Percentiles rank a stretch among this genome's conserved stretches.
Conservation (phyloP, 139 green algal species). For the Chlorella sp. region DNA sequence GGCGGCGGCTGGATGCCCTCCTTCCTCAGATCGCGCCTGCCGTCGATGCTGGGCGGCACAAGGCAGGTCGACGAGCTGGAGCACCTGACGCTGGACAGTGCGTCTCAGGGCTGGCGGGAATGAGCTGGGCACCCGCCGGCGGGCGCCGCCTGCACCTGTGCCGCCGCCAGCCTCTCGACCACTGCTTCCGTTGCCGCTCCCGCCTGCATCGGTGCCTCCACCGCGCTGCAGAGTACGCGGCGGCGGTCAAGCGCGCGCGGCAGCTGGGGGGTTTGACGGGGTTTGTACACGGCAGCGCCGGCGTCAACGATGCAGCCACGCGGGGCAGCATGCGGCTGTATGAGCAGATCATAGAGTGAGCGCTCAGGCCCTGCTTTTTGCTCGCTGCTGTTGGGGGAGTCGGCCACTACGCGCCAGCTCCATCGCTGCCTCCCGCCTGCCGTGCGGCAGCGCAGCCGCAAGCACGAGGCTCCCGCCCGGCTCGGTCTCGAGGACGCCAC, state of each 20-base stretch:
- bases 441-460: neutral
- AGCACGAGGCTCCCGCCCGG: neutral
- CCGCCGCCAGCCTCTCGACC: neutral
- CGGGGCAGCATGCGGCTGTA: constrained; percentile 33
- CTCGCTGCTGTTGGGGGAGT: neutral
- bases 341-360: constrained; percentile 33
- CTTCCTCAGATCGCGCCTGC: constrained; percentile 13
- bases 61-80: constrained; percentile 24
- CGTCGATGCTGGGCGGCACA: neutral
- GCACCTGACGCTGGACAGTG: constrained; percentile 7
- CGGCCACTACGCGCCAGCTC: neutral
- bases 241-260: constrained; percentile 17
- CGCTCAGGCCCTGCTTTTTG: neutral
- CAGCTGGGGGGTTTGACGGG: constrained; percentile 32
- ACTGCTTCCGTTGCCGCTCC: neutral
- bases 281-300: constrained; percentile 21
- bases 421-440: neutral
- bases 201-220: neutral
- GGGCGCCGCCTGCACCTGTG: neutral
- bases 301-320: constrained; percentile 5
- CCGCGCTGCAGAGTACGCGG: constrained; percentile 12
- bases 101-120: neutral
- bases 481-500: neutral
- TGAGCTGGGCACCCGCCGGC: neutral
- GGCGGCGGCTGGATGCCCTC: no score